Base-by-base conservation (phyloP, 139 green algal genomes). In the Chlamydomonas sp. region DNA sequence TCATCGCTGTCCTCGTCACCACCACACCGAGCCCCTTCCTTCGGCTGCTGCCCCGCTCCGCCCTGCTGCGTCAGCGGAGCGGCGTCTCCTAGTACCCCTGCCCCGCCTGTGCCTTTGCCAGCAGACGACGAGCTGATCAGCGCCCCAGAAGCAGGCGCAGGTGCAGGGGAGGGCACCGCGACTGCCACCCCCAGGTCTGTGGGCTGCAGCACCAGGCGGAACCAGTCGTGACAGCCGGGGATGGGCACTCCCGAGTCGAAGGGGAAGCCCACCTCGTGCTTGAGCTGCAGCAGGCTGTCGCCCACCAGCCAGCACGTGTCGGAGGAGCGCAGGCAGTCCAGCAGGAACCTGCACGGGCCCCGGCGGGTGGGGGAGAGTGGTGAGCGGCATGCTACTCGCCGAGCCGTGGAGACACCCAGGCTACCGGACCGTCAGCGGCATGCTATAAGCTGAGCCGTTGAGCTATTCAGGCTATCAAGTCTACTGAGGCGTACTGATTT, bases 251-350 rank as follows among this genome's bases (percentile, higher is more conserved):
- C 83, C 18, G 73, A 61, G 73, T 88, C 83, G 62, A 88, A 88
- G 0, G 83, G 83, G 31, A 88, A 88, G 16, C 83, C 83, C 63
- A 88, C 20, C 74, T 88, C 74, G 6, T 49, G 73, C 31, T 88
- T 88, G 49, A 88, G 83, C 74, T 88, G 83, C 31, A 88, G 73
- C 17, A 88, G 83, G 75, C 63, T 82, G 73, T 88, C 83, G 63
- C 12, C 63, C 74, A 88, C 83, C 83, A 88, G 83, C 83, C 83
- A 88, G 63, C 60, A 57, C 62, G 59, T 81, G 15, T 88, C 83
- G 5, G 49, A 12, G 73, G 7, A 79, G 14, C 59, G 49, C 17
- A 88, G 83, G 75, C 83, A 88, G 73, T 88, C 83, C 60, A 76
- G 1, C 10, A 88, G 83, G 63, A 88, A 88, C 83, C 72, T 80